These are phyloP conservation scores for Aphanoascus verrucosus DNA, from an alignment of 2,329 filamentous ascomycete genomes.

Conservation along the genomic window DNA sequence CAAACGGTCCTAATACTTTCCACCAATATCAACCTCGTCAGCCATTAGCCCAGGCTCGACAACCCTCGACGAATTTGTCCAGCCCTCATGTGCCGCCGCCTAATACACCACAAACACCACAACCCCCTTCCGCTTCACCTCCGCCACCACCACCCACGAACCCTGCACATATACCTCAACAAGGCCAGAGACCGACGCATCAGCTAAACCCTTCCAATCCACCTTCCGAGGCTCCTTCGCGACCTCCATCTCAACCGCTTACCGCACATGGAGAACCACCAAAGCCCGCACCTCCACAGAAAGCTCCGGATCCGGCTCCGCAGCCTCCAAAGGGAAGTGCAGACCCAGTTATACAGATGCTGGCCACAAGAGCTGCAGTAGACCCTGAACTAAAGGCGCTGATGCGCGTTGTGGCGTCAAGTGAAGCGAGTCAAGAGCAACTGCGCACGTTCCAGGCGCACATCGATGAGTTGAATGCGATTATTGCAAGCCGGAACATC, in stretches of 20 bases:
- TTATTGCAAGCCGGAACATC: constrained; percentile 35
- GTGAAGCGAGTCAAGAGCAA: constrained; percentile 40
- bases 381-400: constrained; percentile 41
- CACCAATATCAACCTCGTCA: constrained; percentile 35
- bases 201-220: neutral
- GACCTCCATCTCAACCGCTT: constrained; percentile 6
- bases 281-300: constrained; percentile 15
- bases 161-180: neutral
- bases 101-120: constrained; percentile 15
- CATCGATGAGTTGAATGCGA: constrained; percentile 42
- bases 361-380: constrained; percentile 41
- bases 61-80: constrained; percentile 17
- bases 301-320: constrained; percentile 17
- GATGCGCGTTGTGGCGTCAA: constrained; percentile 43
- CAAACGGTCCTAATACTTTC: constrained; percentile 30
- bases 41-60: constrained; percentile 17
- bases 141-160: neutral
- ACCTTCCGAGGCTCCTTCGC: constrained; percentile 6
- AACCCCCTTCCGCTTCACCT: neutral
- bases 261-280: constrained; percentile 10
- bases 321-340: constrained; percentile 35
- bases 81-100: constrained; percentile 20
- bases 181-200: neutral
- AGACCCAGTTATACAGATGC: constrained; percentile 44
- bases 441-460: constrained; percentile 41